Conservation (phyloP, 768 basidiomycete genomes). For the Chalciporus pseudorubinellus region DNA sequence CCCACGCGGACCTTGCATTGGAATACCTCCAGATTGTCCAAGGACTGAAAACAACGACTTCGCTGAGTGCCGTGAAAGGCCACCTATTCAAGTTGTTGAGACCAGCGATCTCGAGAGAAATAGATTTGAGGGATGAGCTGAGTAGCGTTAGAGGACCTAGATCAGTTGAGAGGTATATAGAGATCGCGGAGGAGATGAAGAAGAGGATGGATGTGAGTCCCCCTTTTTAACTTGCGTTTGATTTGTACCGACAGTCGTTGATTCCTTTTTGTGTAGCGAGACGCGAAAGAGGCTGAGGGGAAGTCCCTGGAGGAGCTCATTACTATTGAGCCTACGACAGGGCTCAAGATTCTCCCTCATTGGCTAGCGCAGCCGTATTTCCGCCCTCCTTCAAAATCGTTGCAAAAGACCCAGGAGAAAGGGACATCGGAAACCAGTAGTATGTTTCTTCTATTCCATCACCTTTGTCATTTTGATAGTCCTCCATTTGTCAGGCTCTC, state of each 20-base stretch:
- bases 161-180: constrained; percentile 40
- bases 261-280: constrained; percentile 37
- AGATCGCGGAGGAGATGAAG: constrained; percentile 59
- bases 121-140: constrained; percentile 71
- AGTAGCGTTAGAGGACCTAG: constrained; percentile 44
- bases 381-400: constrained; percentile 5
- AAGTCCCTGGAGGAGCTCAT: constrained; percentile 37
- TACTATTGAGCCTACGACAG: constrained; percentile 43
- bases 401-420: background rate
- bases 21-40: constrained; percentile 85
- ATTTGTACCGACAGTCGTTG: background rate
- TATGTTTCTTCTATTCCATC: too few relatives aligned
- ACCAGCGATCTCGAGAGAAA: constrained; percentile 63
- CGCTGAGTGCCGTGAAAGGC: constrained; percentile 77
- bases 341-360: constrained; percentile 55
- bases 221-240: background rate
- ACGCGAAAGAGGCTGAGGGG: constrained; percentile 38
- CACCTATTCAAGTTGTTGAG: constrained; percentile 93
- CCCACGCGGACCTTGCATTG: constrained; percentile 65
- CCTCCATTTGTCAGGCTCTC: background rate
- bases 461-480: too few relatives aligned
- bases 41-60: constrained; percentile 58
- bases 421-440: background rate
- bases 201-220: constrained; percentile 51
- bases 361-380: constrained; percentile 76